These are phyloP conservation scores for Gamsiella multidivaricata DNA, from an alignment of 192 early-diverging fungal genomes.

Conservation along the genomic window DNA sequence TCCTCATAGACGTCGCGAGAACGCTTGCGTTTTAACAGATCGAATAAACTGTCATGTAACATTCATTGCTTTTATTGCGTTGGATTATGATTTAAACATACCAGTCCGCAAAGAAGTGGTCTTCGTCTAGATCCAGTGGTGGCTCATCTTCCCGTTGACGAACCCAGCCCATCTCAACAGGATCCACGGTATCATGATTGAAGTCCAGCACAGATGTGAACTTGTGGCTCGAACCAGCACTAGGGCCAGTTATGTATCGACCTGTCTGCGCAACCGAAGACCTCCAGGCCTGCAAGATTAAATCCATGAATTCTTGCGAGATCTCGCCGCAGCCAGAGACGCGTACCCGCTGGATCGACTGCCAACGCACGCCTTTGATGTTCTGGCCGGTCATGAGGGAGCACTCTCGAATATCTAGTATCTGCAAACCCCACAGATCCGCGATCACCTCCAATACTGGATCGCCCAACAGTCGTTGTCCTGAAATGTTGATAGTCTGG, in stretches of 20 bases:
- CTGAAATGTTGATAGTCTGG: slow-evolving; percentile 35
- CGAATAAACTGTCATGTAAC: too few species aligned
- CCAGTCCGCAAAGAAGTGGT: slow-evolving; percentile 53
- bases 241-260: not conserved
- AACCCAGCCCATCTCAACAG: slow-evolving; percentile 52
- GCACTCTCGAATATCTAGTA: slow-evolving; percentile 42
- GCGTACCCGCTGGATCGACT: slow-evolving; percentile 42
- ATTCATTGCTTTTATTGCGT: not conserved
- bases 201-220: slow-evolving; percentile 43
- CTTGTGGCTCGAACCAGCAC: not conserved
- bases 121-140: slow-evolving; percentile 39
- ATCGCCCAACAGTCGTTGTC: slow-evolving; percentile 37
- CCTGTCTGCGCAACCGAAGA: not conserved
- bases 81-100: slow-evolving; percentile 3
- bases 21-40: too few species aligned
- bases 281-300: slow-evolving; percentile 44
- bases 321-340: slow-evolving; percentile 44
- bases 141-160: slow-evolving; percentile 50
- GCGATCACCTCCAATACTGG: slow-evolving; percentile 31
- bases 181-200: slow-evolving; percentile 31
- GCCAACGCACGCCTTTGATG: slow-evolving; percentile 46
- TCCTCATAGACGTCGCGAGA: not conserved
- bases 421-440: slow-evolving; percentile 47
- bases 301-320: slow-evolving; percentile 50
- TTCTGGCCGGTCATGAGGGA: slow-evolving; percentile 29